Conservation (phyloP, 2,329 filamentous ascomycete genomes). For the Talaromyces sp. region DNA sequence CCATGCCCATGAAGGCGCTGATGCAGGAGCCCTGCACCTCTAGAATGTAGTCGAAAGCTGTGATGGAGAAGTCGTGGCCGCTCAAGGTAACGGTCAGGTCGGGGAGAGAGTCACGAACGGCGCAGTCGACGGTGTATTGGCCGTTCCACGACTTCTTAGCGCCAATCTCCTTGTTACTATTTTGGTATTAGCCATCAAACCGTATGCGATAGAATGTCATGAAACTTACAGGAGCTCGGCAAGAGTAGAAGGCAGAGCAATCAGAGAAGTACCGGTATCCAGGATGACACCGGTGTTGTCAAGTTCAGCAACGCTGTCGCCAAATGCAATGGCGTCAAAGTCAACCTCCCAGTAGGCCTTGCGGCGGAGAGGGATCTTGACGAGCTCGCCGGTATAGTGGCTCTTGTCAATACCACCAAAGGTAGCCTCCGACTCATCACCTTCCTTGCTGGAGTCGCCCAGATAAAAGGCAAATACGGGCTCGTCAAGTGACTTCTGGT, state of each 20-base stretch:
- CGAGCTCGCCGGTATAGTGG: conserved; percentile 81
- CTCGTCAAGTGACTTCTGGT: conserved; percentile 85
- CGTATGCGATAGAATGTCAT: not conserved
- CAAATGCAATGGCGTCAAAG: conserved; percentile 85
- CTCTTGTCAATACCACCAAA: conserved; percentile 84
- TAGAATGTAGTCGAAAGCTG: conserved; percentile 87
- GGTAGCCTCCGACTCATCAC: conserved; percentile 74
- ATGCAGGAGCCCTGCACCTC: conserved; percentile 95
- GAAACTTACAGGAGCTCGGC: conserved; percentile 74
- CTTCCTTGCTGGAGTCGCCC: conserved; percentile 65
- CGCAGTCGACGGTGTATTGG: conserved; percentile 91
- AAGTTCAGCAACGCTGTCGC: conserved; percentile 78
- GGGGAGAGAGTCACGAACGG: conserved; percentile 74
- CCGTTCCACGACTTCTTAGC: conserved; percentile 97
- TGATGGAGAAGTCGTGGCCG: conserved; percentile 90
- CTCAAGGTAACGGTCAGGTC: conserved; percentile 87
- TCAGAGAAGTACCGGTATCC: conserved; percentile 96
- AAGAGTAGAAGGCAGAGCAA: conserved; percentile 84
- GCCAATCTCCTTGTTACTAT: conserved; percentile 85
- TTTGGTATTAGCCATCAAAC: conserved; percentile 5
- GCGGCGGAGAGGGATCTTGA: conserved; percentile 88
- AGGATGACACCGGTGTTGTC: conserved; percentile 95
- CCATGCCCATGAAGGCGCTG: conserved; percentile 96
- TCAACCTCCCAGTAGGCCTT: conserved; percentile 99
- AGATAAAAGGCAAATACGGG: conserved; percentile 97